Conservation (phyloP, 495 filamentous ascomycete species). For the Coniosporium apollinis region DNA sequence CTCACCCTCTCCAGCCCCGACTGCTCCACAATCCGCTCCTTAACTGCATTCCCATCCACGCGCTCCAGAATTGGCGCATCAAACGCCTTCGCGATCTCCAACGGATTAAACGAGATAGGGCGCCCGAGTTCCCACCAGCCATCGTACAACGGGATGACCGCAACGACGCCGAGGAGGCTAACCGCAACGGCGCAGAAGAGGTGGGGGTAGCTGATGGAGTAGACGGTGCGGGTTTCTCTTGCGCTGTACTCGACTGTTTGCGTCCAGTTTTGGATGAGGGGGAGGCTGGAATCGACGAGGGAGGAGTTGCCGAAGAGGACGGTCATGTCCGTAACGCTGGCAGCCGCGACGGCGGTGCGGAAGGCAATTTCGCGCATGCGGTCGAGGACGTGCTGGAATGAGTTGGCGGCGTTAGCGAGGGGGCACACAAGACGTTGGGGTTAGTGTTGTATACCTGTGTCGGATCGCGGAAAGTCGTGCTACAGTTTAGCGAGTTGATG, state of each 20-base stretch:
- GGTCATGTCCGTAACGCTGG: no score
- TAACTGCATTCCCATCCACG: slow-evolving; percentile 12
- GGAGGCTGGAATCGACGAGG: no score
- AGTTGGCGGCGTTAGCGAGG: no score
- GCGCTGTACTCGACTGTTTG: no score
- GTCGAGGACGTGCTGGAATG: background rate
- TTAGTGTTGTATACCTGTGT: no score
- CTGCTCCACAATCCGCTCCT: slow-evolving; percentile 7
- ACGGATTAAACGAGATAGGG: slow-evolving; percentile 14
- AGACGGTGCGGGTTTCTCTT: no score
- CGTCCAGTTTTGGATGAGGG: no score
- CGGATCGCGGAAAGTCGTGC: no score
- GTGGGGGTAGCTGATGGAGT: slow-evolving; percentile 4
- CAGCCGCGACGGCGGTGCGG: background rate
- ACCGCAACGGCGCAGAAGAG: slow-evolving; percentile 6
- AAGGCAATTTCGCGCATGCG: background rate
- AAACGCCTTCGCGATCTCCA: slow-evolving; percentile 22
- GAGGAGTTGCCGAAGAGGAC: no score
- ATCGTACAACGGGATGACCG: slow-evolving; percentile 13
- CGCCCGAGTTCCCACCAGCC: slow-evolving; percentile 21
- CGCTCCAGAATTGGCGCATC: slow-evolving; percentile 12
- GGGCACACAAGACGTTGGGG: no score
- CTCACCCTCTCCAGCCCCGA: slow-evolving; percentile 13
- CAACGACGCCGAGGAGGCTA: slow-evolving; percentile 6
- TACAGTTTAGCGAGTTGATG: no score